A percentile compares a stretch with the other conserved stretches of the same genome.
These are phyloP conservation scores for Royoungia palumana DNA, from an alignment of 768 basidiomycete species.

Conservation along the genomic window DNA sequence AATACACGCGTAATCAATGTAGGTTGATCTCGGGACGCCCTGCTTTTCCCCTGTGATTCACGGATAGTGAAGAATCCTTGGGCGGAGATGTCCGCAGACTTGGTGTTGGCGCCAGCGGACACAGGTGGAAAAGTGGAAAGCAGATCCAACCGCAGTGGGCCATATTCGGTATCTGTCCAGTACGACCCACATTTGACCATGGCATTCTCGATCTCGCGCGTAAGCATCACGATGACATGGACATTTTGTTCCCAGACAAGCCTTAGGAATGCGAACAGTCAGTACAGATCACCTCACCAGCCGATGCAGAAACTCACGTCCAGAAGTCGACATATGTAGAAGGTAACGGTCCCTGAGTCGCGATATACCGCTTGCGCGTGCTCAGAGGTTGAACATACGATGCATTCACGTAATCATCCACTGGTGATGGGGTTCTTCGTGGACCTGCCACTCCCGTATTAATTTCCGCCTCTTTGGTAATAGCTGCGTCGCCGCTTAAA, in stretches of 20 bases:
- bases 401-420: constrained; percentile 93
- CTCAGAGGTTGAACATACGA: constrained; percentile 87
- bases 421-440: constrained; percentile 36
- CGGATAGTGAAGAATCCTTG: constrained; percentile 38
- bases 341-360: constrained; percentile 91
- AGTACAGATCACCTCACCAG: not conserved
- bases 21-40: constrained; percentile 14
- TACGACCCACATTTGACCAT: constrained; percentile 90
- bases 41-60: constrained; percentile 14
- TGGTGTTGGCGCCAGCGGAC: constrained; percentile 32
- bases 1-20: constrained; percentile 60
- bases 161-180: constrained; percentile 72
- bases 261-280: constrained; percentile 34
- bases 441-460: constrained; percentile 2
- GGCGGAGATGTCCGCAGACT: constrained; percentile 18
- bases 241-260: constrained; percentile 94
- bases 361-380: constrained; percentile 83
- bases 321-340: constrained; percentile 92
- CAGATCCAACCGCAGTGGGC: constrained; percentile 61
- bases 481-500: not conserved
- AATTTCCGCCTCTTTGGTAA: not conserved
- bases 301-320: constrained; percentile 59
- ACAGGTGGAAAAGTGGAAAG: constrained; percentile 42
- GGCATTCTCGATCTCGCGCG: constrained; percentile 84
- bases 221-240: constrained; percentile 95